Conservation (phyloP, 257 asterid species). For the Ilex aquifolium region DNA sequence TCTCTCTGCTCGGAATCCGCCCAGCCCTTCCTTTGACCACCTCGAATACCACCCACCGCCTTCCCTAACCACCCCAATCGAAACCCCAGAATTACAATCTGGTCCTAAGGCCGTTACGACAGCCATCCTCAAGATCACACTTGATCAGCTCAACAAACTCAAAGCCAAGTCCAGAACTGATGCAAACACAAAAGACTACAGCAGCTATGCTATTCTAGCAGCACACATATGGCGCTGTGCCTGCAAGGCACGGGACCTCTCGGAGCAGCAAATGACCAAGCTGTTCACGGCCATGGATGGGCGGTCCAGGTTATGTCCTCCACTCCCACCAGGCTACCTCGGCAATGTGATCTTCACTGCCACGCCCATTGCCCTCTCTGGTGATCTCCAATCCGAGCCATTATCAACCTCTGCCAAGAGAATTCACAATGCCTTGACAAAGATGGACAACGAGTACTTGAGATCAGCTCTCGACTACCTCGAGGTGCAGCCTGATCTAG, state of each 20-base stretch:
- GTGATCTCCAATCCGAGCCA: slow-evolving; percentile 34
- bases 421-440: slow-evolving; percentile 44
- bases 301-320: slow-evolving; percentile 48
- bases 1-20: slow-evolving; percentile 31
- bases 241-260: slow-evolving; percentile 57
- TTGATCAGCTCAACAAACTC: slow-evolving; percentile 9
- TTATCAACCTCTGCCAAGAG: slow-evolving; percentile 32
- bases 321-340: slow-evolving; percentile 55
- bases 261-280: slow-evolving; percentile 46
- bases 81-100: neutral
- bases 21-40: slow-evolving; percentile 16
- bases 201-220: slow-evolving; percentile 49
- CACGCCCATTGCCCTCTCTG: slow-evolving; percentile 41
- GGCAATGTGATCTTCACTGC: slow-evolving; percentile 69
- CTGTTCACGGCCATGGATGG: slow-evolving; percentile 61
- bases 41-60: slow-evolving; percentile 29
- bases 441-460: slow-evolving; percentile 45
- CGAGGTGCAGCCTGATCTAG: slow-evolving; percentile 49
- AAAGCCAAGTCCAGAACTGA: slow-evolving; percentile 24
- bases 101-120: slow-evolving; percentile 13
- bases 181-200: slow-evolving; percentile 22
- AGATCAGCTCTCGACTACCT: slow-evolving; percentile 52
- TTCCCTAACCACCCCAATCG: slow-evolving; percentile 2
- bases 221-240: slow-evolving; percentile 85
- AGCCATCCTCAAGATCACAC: slow-evolving; percentile 19